Conservation (phyloP, 2,329 filamentous ascomycete species). For the Fusarium ramigenum region DNA sequence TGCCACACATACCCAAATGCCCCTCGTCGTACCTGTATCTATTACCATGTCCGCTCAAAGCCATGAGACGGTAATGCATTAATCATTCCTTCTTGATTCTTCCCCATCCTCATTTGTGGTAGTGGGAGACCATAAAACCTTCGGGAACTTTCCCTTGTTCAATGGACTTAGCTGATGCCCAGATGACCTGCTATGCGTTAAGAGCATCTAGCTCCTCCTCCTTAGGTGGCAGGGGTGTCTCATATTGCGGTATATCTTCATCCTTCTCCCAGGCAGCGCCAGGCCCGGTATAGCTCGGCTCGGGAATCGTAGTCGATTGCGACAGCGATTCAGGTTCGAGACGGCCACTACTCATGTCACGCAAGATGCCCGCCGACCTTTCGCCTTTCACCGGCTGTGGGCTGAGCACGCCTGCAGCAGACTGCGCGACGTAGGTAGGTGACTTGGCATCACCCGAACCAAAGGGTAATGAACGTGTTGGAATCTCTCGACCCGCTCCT, state of each 20-base stretch:
- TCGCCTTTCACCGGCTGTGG: constrained; percentile 56
- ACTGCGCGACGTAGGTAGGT: constrained; percentile 43
- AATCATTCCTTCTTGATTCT: constrained; percentile 34
- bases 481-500: constrained; percentile 54
- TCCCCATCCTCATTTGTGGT: constrained; percentile 3
- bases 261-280: constrained; percentile 62
- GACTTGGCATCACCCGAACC: constrained; percentile 57
- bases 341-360: constrained; percentile 42
- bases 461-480: constrained; percentile 60
- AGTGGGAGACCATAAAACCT: constrained; percentile 1
- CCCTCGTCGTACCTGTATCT: constrained; percentile 15
- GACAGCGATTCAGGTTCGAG: constrained; percentile 24
- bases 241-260: constrained; percentile 50
- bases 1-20: constrained; percentile 21
- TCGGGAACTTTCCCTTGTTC: constrained; percentile 5
- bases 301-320: constrained; percentile 45
- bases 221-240: constrained; percentile 52
- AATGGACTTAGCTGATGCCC: constrained; percentile 15
- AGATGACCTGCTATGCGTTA: constrained; percentile 45
- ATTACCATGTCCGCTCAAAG: constrained; percentile 17
- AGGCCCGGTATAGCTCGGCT: constrained; percentile 61
- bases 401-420: constrained; percentile 47
- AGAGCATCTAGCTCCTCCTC: constrained; percentile 55
- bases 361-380: constrained; percentile 48
- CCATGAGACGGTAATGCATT: constrained; percentile 33